Evolutionary conservation across 805 yeast species (phyloP).

Genomic region (Wickerhamomyces strasburgensis): DNA sequence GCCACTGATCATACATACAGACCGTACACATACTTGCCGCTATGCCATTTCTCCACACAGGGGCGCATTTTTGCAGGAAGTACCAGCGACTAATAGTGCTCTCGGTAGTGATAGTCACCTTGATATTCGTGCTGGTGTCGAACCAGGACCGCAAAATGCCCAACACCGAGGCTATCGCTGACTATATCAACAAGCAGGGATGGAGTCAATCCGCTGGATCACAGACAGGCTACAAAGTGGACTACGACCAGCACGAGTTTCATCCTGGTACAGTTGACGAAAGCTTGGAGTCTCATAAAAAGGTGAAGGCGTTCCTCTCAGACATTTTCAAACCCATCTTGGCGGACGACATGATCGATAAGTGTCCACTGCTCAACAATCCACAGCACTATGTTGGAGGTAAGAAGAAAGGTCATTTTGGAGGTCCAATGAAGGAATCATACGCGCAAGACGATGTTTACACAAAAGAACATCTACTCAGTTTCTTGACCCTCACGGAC

Average conservation of each 20-base stretch:
- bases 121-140: background rate
- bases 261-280: slow-evolving; percentile 1
- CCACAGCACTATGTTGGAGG: slow-evolving; percentile 12
- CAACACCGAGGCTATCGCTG: background rate
- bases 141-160: background rate
- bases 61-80: background rate
- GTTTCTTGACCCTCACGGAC: slow-evolving; percentile 7
- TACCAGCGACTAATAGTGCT: background rate
- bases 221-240: slow-evolving; percentile 1
- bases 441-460: slow-evolving; percentile 13
- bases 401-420: slow-evolving; percentile 12
- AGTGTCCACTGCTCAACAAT: slow-evolving; percentile 11
- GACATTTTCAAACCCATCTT: slow-evolving; percentile 13
- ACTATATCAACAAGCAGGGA: too few relatives aligned
- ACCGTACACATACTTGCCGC: too few relatives aligned
- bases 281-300: slow-evolving; percentile 1
- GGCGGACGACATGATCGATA: slow-evolving; percentile 9
- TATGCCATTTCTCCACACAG: too few relatives aligned
- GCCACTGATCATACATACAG: too few relatives aligned
- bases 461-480: slow-evolving; percentile 11
- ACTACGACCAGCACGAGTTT: slow-evolving; percentile 1
- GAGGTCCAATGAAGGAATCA: slow-evolving; percentile 16
- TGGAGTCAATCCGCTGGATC: too few relatives aligned
- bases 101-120: background rate
- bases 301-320: slow-evolving; percentile 7